Evolutionary conservation across 164 flowering plant species (phyloP).

Genomic region (Liquidambar formosana): DNA sequence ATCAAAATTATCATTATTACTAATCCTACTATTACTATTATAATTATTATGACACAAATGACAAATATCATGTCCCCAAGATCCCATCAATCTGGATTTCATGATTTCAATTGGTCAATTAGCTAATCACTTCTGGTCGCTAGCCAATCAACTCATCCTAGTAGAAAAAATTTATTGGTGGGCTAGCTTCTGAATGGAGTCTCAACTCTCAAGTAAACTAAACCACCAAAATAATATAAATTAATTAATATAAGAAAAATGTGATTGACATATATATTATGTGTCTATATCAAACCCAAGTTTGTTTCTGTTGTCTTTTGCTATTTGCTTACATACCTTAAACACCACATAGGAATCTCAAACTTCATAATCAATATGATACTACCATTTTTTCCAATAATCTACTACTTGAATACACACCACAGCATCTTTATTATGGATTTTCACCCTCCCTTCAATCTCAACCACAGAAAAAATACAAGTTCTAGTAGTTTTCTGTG

Average conservation of each 20-base stretch:
- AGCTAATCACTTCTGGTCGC: neutral
- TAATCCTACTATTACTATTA: no score
- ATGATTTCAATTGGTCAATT: neutral
- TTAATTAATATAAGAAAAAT: neutral
- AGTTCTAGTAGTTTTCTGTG: no score
- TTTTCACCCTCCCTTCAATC: neutral
- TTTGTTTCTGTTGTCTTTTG: neutral
- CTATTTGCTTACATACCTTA: neutral
- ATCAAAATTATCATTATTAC: no score
- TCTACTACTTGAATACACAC: neutral
- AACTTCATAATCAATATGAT: constrained; percentile 1
- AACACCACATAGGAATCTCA: neutral
- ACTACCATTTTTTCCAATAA: neutral
- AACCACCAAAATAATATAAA: no score
- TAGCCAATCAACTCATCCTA: neutral
- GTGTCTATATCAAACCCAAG: neutral
- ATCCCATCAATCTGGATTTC: neutral
- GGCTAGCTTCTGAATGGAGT: neutral
- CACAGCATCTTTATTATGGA: neutral
- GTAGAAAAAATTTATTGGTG: neutral
- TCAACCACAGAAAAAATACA: neutral
- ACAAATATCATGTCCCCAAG: constrained; percentile 1
- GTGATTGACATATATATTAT: neutral
- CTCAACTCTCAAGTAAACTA: neutral
- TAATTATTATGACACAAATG: no score